These are phyloP conservation scores for Ogataea henricii DNA, from an alignment of 805 yeast genomes.

Conservation along the genomic window DNA sequence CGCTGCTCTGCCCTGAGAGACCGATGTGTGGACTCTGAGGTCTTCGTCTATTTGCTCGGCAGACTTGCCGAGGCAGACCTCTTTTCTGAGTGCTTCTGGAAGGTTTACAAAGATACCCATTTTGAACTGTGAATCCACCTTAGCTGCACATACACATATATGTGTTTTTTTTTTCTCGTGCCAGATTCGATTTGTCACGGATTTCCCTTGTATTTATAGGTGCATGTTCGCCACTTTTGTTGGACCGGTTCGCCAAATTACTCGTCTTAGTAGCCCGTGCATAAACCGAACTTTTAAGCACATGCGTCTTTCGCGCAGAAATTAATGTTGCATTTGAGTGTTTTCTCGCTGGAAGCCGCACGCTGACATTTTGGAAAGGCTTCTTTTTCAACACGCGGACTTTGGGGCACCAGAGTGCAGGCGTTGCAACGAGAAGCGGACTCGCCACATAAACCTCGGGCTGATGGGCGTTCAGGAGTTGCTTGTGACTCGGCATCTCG, in stretches of 20 bases:
- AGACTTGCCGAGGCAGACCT: conserved; percentile 32
- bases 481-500: too few species aligned
- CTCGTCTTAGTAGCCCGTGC: neutral
- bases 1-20: conserved; percentile 25
- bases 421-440: neutral
- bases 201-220: conserved; percentile 4
- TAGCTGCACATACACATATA: too few species aligned
- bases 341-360: neutral
- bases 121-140: neutral
- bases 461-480: too few species aligned
- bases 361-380: neutral
- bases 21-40: conserved; percentile 19
- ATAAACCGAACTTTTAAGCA: neutral
- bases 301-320: conserved; percentile 5
- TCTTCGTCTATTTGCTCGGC: conserved; percentile 19
- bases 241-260: conserved; percentile 1
- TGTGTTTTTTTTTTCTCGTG: too few species aligned
- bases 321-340: conserved; percentile 1
- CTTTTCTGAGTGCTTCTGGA: conserved; percentile 21
- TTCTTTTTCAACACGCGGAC: too few species aligned
- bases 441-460: too few species aligned
- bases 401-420: too few species aligned
- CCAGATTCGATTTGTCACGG: neutral
- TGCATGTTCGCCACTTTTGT: conserved; percentile 6
- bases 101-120: conserved; percentile 15